These are phyloP conservation scores for Candida boidinii DNA, from an alignment of 805 yeast genomes.

Conservation along the genomic window DNA sequence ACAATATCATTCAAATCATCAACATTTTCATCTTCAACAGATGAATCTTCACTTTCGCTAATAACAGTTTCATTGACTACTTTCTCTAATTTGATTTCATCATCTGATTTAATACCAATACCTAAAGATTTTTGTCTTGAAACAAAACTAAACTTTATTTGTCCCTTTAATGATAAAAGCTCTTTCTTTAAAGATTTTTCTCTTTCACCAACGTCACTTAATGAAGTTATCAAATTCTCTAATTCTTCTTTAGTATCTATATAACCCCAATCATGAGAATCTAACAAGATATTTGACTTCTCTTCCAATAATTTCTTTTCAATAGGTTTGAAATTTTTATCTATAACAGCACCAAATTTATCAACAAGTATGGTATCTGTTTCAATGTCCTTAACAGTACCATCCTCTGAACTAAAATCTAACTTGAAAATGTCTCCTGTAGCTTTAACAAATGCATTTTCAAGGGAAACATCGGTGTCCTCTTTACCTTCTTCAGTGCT, in stretches of 20 bases:
- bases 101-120: slow-evolving; percentile 32
- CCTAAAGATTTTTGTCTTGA: slow-evolving; percentile 51
- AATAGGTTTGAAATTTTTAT: slow-evolving; percentile 21
- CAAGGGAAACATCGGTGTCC: slow-evolving; percentile 1
- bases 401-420: slow-evolving; percentile 19
- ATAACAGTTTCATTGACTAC: slow-evolving; percentile 29
- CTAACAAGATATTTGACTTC: slow-evolving; percentile 43
- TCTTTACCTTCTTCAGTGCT: neutral
- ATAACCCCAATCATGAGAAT: slow-evolving; percentile 58
- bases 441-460: slow-evolving; percentile 15
- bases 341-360: slow-evolving; percentile 27
- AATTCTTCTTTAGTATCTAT: slow-evolving; percentile 57
- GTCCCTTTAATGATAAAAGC: slow-evolving; percentile 41
- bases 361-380: slow-evolving; percentile 22
- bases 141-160: slow-evolving; percentile 43
- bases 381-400: slow-evolving; percentile 14
- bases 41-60: slow-evolving; percentile 25
- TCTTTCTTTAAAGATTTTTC: slow-evolving; percentile 64
- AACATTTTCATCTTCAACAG: slow-evolving; percentile 14
- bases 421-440: slow-evolving; percentile 24
- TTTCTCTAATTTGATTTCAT: slow-evolving; percentile 31
- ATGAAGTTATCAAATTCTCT: slow-evolving; percentile 49
- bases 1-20: slow-evolving; percentile 12
- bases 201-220: slow-evolving; percentile 67
- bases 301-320: slow-evolving; percentile 68